These are phyloP conservation scores for Colletotrichum sp. DNA, from an alignment of 2,329 filamentous ascomycete species.

Conservation along the genomic window DNA sequence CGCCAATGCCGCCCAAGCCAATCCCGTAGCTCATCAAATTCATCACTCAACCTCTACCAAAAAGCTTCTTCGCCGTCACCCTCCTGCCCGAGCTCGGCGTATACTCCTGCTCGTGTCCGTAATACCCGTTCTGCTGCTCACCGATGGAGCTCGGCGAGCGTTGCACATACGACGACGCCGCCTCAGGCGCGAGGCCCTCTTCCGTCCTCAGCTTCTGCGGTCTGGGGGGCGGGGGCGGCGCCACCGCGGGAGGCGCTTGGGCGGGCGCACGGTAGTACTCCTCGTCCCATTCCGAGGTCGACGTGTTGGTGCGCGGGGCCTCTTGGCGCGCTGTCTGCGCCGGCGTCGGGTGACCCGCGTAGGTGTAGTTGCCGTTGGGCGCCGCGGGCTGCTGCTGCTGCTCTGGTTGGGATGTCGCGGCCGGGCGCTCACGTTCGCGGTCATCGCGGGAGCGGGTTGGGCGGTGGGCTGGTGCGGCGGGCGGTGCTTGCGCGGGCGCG, in stretches of 20 bases:
- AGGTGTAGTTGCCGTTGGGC: constrained; percentile 7
- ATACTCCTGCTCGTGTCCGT: constrained; percentile 4
- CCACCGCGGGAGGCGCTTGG: constrained; percentile 11
- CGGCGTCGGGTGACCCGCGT: background rate
- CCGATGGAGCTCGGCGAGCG: background rate
- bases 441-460: constrained; percentile 9
- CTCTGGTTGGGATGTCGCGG: background rate
- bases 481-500: background rate
- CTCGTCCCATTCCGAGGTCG: constrained; percentile 20
- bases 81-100: constrained; percentile 9
- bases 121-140: constrained; percentile 17
- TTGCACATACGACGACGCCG: background rate
- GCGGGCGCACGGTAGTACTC: constrained; percentile 25
- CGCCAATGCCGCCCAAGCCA: background rate
- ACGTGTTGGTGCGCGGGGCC: constrained; percentile 1
- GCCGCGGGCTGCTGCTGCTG: background rate
- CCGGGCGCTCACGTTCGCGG: background rate
- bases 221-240: constrained; percentile 35
- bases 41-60: constrained; percentile 11
- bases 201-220: constrained; percentile 36
- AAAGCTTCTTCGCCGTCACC: constrained; percentile 21
- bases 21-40: accelerated
- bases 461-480: background rate
- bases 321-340: constrained; percentile 14
- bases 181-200: constrained; percentile 11